Conservation (phyloP, 2,329 filamentous ascomycete species). For the Aspergillus melleus region DNA sequence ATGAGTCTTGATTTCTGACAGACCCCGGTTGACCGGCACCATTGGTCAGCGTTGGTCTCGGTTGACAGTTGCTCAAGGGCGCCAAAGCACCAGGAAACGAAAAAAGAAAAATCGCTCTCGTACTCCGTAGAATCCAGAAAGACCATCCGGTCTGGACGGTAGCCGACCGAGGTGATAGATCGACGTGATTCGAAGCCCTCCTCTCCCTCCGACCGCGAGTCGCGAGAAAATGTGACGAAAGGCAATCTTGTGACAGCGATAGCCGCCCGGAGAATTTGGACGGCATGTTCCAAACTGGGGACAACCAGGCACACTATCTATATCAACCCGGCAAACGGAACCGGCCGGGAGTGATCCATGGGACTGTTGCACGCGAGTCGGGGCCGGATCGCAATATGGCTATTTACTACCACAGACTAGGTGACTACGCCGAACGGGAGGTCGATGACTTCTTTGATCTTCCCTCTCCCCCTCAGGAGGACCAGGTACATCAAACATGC, state of each 20-base stretch:
- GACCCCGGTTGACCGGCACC: not conserved
- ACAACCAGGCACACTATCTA: not conserved
- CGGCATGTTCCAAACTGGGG: not conserved
- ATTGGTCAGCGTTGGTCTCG: not conserved
- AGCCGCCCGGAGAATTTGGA: not conserved
- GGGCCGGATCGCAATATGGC: slow-evolving; percentile 18
- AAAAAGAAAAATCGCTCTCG: too few species aligned
- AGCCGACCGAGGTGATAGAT: slow-evolving; percentile 8
- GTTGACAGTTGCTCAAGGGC: not conserved
- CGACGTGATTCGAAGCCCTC: slow-evolving; percentile 4
- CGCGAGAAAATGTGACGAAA: not conserved
- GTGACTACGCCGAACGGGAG: too few species aligned
- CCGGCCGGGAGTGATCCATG: slow-evolving; percentile 22
- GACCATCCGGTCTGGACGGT: not conserved
- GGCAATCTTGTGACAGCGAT: slow-evolving; percentile 4
- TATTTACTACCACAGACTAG: too few species aligned
- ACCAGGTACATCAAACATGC: slow-evolving; percentile 10
- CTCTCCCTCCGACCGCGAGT: not conserved
- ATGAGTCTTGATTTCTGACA: slow-evolving; percentile 10
- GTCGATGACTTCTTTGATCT: not conserved
- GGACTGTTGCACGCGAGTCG: slow-evolving; percentile 19
- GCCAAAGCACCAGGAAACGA: not conserved
- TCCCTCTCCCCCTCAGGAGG: slow-evolving; percentile 6
- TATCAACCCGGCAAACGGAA: slow-evolving; percentile 12
- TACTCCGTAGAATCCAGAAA: not conserved